A percentile compares a stretch with the other conserved stretches of the same genome.
Evolutionary conservation across 192 early-diverging fungal species (phyloP).

Genomic region (Thamnidium elegans): DNA sequence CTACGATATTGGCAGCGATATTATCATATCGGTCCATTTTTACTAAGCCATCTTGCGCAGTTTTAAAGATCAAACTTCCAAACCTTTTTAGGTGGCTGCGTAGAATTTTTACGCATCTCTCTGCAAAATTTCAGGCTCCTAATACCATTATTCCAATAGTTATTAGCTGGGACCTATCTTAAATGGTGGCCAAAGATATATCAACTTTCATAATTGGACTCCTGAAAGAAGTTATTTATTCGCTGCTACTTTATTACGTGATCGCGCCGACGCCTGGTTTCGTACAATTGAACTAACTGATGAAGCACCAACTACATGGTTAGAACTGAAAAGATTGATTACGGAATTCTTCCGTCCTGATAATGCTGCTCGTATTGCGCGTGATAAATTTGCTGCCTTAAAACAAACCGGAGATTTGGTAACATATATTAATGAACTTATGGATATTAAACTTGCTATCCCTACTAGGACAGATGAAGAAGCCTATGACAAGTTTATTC

Average conservation of each 20-base stretch:
- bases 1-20: too few relatives aligned
- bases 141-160: too few relatives aligned
- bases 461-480: background rate
- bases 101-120: too few relatives aligned
- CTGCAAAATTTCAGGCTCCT: too few relatives aligned
- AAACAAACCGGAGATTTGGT: background rate
- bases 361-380: background rate
- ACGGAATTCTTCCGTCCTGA: background rate
- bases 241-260: background rate
- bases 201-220: background rate
- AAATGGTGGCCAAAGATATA: too few relatives aligned
- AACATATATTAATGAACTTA: constrained; percentile 1
- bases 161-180: too few relatives aligned
- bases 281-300: background rate
- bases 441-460: background rate
- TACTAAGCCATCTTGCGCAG: too few relatives aligned
- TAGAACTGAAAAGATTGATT: background rate
- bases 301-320: background rate
- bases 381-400: background rate
- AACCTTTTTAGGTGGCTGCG: too few relatives aligned
- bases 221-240: background rate
- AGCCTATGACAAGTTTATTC: constrained; percentile 3
- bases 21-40: too few relatives aligned
- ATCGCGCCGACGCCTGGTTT: background rate
- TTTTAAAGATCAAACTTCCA: too few relatives aligned